Base-by-base conservation (phyloP, 208 protist species). In the Trichomonas vaginalis region DNA sequence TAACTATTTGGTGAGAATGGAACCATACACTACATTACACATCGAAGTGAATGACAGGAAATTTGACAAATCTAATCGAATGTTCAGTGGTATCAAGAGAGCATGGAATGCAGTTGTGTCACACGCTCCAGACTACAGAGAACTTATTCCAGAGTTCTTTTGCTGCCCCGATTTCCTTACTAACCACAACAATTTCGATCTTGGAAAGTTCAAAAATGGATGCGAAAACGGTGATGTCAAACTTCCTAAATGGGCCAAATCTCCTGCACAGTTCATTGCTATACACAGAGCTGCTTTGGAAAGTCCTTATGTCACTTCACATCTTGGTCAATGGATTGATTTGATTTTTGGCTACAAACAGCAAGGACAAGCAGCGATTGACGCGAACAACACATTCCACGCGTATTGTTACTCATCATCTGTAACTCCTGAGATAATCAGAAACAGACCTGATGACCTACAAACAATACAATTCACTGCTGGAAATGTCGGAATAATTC, bases 331-430 rank as follows among this genome's bases (percentile, higher is more conserved):
- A 27, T 98, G 97, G 97, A 98, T 98, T 48, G 97, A 98, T 87
- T 96, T 98, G 27, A 98, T 97, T 40, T 98, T 97, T 95, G 97
- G 97, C 23, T 98, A 97, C 92, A 80, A 96, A 37, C 96, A 98
- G 42, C 82, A 56, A 27, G 97, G 97, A 17, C 45, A 92, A 51
- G 45, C 42, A 48, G 86, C 86, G 39, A 51, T 92, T 92, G 45
- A 92, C 12, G 14, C 17, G 3, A 42, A 51, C n/a, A 92, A 92
- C n/a, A 92, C 86, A 39, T 92, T 92, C n/a, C 86, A 92, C 46
- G 23, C 86, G 6, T 92, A 92, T 32, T 92, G 86, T 39, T 92
- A 92, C 37, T 45, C 42, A 39, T 49, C 40, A 37, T 48, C 45
- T 10, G 32, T 92, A 35, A 92, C 45, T 51, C 15, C 2, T 8